Conservation (phyloP, 73 alveolate genomes). For the Tetrahymena malaccensis region DNA sequence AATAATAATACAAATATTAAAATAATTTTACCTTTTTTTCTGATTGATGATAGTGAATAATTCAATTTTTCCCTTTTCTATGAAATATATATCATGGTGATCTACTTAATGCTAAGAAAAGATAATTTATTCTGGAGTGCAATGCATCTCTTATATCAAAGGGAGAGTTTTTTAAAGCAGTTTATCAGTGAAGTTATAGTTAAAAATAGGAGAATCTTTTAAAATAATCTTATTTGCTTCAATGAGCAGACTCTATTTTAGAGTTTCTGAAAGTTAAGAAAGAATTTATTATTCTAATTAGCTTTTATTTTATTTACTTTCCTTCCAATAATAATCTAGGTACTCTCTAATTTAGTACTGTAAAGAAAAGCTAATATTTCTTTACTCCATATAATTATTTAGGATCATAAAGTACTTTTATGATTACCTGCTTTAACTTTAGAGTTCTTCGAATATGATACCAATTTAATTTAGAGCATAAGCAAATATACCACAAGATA, state of each 20-base stretch:
- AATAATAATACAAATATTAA: not conserved
- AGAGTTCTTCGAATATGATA: constrained; percentile 9
- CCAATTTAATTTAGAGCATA: constrained; percentile 23
- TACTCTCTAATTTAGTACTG: constrained; percentile 21
- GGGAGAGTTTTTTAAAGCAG: not conserved
- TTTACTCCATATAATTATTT: constrained; percentile 14
- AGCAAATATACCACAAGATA: constrained; percentile 32
- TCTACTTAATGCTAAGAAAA: not conserved
- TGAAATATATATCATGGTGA: not conserved
- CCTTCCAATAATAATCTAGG: constrained; percentile 31
- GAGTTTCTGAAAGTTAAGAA: constrained; percentile 14
- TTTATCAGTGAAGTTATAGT: constrained; percentile 9
- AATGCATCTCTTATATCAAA: not conserved
- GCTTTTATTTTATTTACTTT: constrained; percentile 8
- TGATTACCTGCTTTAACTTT: not conserved
- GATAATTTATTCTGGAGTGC: not conserved
- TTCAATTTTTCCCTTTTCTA: not conserved
- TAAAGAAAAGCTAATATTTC: constrained; percentile 4
- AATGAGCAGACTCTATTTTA: not conserved
- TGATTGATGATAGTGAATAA: not conserved
- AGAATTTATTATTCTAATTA: constrained; percentile 7
- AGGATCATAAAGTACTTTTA: constrained; percentile 7
- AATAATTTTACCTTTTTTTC: not conserved
- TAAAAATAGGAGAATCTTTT: constrained; percentile 2
- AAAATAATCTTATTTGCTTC: constrained; percentile 16